Evolutionary conservation across 805 yeast genomes (phyloP).

Genomic region (Yamadazyma kitorensis): DNA sequence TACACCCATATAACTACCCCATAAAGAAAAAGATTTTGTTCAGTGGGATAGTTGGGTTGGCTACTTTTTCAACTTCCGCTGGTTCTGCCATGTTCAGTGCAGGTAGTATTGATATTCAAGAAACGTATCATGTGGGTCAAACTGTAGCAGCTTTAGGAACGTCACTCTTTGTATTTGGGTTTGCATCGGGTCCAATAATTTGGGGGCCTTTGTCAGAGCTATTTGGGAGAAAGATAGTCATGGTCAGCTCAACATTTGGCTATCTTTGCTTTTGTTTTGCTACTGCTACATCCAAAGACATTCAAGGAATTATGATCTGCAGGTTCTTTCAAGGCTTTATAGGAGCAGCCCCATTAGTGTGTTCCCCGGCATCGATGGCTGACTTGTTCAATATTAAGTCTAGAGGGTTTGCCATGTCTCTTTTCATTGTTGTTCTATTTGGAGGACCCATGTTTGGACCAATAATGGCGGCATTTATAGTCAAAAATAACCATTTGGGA

Average conservation of each 20-base stretch:
- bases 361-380: conserved; percentile 79
- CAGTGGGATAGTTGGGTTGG: conserved; percentile 24
- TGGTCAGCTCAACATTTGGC: conserved; percentile 38
- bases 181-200: conserved; percentile 84
- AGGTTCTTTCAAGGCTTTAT: conserved; percentile 76
- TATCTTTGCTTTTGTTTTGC: conserved; percentile 48
- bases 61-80: conserved; percentile 49
- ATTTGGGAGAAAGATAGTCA: conserved; percentile 38
- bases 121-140: conserved; percentile 51
- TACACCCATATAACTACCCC: conserved; percentile 78
- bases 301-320: conserved; percentile 72
- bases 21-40: conserved; percentile 18
- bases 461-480: conserved; percentile 44
- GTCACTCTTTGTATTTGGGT: conserved; percentile 80
- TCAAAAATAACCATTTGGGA: conserved; percentile 33
- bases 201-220: conserved; percentile 52
- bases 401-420: conserved; percentile 74
- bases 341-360: conserved; percentile 85
- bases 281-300: conserved; percentile 68
- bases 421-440: conserved; percentile 72
- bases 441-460: conserved; percentile 81
- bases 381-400: conserved; percentile 63
- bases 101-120: conserved; percentile 47
- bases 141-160: conserved; percentile 72
- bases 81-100: conserved; percentile 79